Base-by-base conservation (phyloP, 805 yeast species). In the Nematodospora valgi region DNA sequence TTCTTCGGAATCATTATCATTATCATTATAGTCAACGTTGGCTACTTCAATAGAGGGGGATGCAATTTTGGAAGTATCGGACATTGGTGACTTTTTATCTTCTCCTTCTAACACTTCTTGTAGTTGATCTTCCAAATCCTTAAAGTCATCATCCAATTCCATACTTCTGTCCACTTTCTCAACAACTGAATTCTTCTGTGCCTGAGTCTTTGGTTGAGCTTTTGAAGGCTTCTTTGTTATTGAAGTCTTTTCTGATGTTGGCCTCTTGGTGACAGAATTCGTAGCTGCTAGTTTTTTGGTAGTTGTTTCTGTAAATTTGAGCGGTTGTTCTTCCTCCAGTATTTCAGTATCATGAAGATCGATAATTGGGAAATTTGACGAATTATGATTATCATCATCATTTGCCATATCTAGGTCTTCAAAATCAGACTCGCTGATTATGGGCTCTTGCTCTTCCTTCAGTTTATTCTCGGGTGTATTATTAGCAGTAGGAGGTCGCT, bases 91-190 rank as follows among this genome's bases (percentile, higher is more conserved):
- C 9, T 5, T 27, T 6, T 23, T 25, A 15, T 23, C 25, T 2
- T 51, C 48, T 14, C 55, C 58, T 22, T 54, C 70, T 25, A 67
- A 46, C 5, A 64, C 71, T 41, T 67, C 70, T 35, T 64, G 58
- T 23, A 67, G 46, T 39, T 67, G 68, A 37, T 64, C 64, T 34
- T 67, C 73, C 28, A 67, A 53, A 42, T 66, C 72, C 26, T 60
- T 60, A 39, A 67, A 67, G 19, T 66, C 72, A 45, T 67, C 70
- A 19, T 54, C 64, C 40, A 52, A 44, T 13, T 56, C 65, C n/a
- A 27, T 18, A 27, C 32, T 35, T 9, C 28, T 30, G 16, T 29
- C 37, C 11, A 29, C 18, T 4, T 22, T 15, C 23, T 34, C 34
- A 23, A 35, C 23, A n/a, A n/a, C n/a, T n/a, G n/a, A n/a, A n/a